Conservation (phyloP, 2,329 filamentous ascomycete genomes). For the Claviceps pazoutovae region DNA sequence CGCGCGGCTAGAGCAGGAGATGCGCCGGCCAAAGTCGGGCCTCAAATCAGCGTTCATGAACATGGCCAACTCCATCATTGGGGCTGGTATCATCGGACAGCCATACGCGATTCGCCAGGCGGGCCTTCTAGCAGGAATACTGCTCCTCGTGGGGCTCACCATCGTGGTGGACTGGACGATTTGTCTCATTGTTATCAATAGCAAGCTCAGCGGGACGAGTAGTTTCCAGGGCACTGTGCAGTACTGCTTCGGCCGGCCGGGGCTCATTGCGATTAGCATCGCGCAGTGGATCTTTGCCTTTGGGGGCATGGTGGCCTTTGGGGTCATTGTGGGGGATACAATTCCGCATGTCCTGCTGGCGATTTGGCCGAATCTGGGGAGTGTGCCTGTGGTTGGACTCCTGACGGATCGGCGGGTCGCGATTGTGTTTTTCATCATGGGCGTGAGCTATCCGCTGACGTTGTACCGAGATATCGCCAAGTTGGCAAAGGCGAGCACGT, state of each 20-base stretch:
- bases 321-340: constrained; percentile 91
- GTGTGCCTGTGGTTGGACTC: constrained; percentile 66
- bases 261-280: constrained; percentile 73
- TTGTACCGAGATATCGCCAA: constrained; percentile 95
- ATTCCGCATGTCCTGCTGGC: constrained; percentile 82
- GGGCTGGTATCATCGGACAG: constrained; percentile 64
- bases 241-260: constrained; percentile 80
- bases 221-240: constrained; percentile 95
- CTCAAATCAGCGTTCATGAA: constrained; percentile 93
- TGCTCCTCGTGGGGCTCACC: constrained; percentile 68
- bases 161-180: constrained; percentile 94
- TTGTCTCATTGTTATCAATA: constrained; percentile 90
- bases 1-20: constrained; percentile 38
- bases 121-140: constrained; percentile 64
- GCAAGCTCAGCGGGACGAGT: constrained; percentile 84
- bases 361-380: constrained; percentile 60
- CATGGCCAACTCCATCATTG: constrained; percentile 98
- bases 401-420: constrained; percentile 69
- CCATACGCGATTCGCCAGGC: constrained; percentile 94
- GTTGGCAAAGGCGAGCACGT: constrained; percentile 89
- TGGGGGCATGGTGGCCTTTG: constrained; percentile 96
- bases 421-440: constrained; percentile 77
- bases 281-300: constrained; percentile 99
- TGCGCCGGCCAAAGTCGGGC: constrained; percentile 63
- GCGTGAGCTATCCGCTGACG: constrained; percentile 79